A percentile compares a stretch with the other conserved stretches of the same genome.
phyloP scores from a whole-genome alignment of 2,329 filamentous ascomycete genomes.

The Triangularia verruculosa region DNA sequence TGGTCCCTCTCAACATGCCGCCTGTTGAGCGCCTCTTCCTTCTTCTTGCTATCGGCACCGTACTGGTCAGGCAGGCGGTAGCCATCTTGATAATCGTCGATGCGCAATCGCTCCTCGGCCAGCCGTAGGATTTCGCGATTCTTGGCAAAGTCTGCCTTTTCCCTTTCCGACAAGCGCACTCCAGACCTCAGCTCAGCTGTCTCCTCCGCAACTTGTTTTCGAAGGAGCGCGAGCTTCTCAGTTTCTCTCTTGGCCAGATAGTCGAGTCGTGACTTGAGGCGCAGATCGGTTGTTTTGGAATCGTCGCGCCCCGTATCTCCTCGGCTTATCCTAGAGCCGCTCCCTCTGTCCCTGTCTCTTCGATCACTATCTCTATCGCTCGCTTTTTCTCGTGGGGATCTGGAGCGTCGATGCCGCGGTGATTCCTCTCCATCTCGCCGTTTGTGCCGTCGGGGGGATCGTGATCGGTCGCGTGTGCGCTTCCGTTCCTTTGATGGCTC shows the following conservation, averaged over 20 bases:
- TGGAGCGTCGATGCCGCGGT: slow-evolving; percentile 29
- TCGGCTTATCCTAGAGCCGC: slow-evolving; percentile 62
- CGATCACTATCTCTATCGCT: slow-evolving; percentile 35
- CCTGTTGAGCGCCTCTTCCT: slow-evolving; percentile 86
- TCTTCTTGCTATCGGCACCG: slow-evolving; percentile 75
- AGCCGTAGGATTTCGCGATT: slow-evolving; percentile 80
- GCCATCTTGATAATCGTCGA: slow-evolving; percentile 89
- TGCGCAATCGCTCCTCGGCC: slow-evolving; percentile 78
- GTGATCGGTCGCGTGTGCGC: slow-evolving; percentile 32
- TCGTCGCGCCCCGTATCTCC: slow-evolving; percentile 38
- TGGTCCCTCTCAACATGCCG: slow-evolving; percentile 86
- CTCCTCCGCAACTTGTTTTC: slow-evolving; percentile 88
- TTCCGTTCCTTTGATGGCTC: slow-evolving; percentile 40
- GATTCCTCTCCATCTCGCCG: slow-evolving; percentile 33
- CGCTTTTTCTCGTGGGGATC: slow-evolving; percentile 31
- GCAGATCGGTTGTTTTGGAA: slow-evolving; percentile 72
- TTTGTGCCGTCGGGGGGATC: slow-evolving; percentile 33
- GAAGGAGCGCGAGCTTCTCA: slow-evolving; percentile 79
- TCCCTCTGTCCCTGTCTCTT: slow-evolving; percentile 44
- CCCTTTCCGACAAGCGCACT: slow-evolving; percentile 68
- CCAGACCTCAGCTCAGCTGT: slow-evolving; percentile 76
- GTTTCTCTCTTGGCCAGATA: slow-evolving; percentile 91
- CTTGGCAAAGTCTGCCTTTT: slow-evolving; percentile 83
- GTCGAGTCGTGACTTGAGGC: slow-evolving; percentile 81
- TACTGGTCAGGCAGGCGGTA: slow-evolving; percentile 94